phyloP scores from a whole-genome alignment of 257 asterid species.

The Solanum corneliomulleri region DNA sequence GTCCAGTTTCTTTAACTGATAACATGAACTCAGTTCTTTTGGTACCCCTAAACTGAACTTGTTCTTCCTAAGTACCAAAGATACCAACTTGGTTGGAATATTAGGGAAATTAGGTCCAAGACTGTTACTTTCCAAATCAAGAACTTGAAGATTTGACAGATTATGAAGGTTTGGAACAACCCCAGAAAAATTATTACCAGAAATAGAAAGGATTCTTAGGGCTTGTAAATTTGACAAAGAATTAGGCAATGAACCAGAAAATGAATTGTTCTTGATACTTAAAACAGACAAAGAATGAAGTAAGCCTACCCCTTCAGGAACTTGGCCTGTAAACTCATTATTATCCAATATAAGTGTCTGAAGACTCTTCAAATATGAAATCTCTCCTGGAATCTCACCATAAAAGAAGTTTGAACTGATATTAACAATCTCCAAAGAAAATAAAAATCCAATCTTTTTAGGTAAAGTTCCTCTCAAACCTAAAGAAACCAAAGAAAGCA shows the following conservation, averaged over 20 bases:
- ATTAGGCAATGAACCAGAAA: conserved; percentile 40
- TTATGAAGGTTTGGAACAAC: conserved; percentile 30
- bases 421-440: conserved; percentile 62
- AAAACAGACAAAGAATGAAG: conserved; percentile 43
- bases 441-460: conserved; percentile 29
- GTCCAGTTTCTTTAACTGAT: conserved; percentile 52
- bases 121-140: conserved; percentile 51
- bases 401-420: conserved; percentile 47
- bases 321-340: conserved; percentile 42
- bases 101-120: conserved; percentile 64
- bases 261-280: conserved; percentile 65
- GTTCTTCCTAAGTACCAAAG: conserved; percentile 51
- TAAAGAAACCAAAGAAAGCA: conserved; percentile 56
- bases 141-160: conserved; percentile 61
- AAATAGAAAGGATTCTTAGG: conserved; percentile 44
- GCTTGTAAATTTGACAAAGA: conserved; percentile 23
- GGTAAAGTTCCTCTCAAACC: conserved; percentile 73
- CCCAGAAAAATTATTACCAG: conserved; percentile 51
- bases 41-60: conserved; percentile 40
- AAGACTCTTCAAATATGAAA: conserved; percentile 37
- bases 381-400: conserved; percentile 52
- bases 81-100: conserved; percentile 42
- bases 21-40: conserved; percentile 33
- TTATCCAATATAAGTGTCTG: conserved; percentile 65
- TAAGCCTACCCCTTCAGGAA: conserved; percentile 44